Conservation (phyloP, 2,329 filamentous ascomycete species). For the Knoxdaviesia capensis region DNA sequence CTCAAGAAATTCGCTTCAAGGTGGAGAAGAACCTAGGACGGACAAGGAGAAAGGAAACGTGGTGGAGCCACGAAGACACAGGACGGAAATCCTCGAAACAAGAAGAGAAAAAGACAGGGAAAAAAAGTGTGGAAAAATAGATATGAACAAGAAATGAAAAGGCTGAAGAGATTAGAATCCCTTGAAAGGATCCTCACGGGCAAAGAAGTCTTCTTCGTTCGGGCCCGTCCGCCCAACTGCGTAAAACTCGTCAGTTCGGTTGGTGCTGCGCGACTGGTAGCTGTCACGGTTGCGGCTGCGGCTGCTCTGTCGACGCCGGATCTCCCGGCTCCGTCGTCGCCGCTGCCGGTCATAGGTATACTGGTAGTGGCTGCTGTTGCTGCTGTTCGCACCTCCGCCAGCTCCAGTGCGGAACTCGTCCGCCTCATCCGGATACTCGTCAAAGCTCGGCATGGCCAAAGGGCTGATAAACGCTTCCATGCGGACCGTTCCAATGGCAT, state of each 20-base stretch:
- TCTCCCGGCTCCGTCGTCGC: conserved; percentile 34
- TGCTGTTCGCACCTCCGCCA: too few species aligned
- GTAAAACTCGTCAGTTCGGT: conserved; percentile 16
- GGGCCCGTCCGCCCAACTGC: conserved; percentile 6
- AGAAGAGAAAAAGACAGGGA: neutral
- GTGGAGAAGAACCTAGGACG: too few species aligned
- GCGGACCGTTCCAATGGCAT: conserved; percentile 72
- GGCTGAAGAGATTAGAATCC: conserved; percentile 26
- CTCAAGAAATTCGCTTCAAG: too few species aligned
- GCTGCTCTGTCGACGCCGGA: conserved; percentile 25
- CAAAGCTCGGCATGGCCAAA: conserved; percentile 25
- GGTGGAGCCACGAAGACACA: too few species aligned
- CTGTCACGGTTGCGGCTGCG: conserved; percentile 33
- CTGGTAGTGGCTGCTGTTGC: too few species aligned
- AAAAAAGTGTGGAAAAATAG: neutral
- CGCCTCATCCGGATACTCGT: conserved; percentile 25
- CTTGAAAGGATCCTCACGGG: conserved; percentile 37
- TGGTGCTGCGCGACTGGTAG: conserved; percentile 21
- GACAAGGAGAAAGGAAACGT: too few species aligned
- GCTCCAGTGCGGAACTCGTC: conserved; percentile 27
- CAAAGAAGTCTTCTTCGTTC: conserved; percentile 33
- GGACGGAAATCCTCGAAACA: too few species aligned
- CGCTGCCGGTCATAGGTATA: too few species aligned
- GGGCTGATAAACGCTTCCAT: conserved; percentile 92
- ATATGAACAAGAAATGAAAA: neutral